Base-by-base conservation (phyloP, 805 yeast species). In the Kuraishia ogatae region DNA sequence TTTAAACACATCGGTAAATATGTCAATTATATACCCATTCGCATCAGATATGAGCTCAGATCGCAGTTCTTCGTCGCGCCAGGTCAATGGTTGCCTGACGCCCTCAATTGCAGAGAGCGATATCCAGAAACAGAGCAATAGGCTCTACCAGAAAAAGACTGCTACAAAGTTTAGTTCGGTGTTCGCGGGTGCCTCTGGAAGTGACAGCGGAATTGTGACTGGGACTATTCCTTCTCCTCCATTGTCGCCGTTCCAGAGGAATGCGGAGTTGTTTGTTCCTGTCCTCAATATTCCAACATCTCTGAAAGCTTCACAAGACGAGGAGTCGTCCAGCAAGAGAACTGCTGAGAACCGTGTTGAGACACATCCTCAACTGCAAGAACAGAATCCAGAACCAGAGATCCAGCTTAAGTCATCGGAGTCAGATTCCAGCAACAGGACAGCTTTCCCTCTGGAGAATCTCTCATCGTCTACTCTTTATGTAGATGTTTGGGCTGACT, bases 401-500 rank as follows among this genome's bases (percentile, higher is more conserved):
- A 13, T 17, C 13, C 43, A 35, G 43, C 4, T 11, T 17, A 35
- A 35, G 43, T 35, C 43, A 35, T 35, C 13, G 43, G n/a, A 35
- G 43, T 35, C 43, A 35, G 13, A 35, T 35, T 8, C 23, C 47
- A 13, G 39, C 23, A 39, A 19, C 53, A 13, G 20, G 17, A 20
- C 19, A 15, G 48, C 26, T 21, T 82, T 79, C 67, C 83, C 82
- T 55, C 59, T 82, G 50, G 80, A 79, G 55, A 72, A 76, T 60
- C 71, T 69, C 60, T 56, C 57, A 2, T 71, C 73, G 53, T 75
- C 76, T 59, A 71, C 74, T 48, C 66, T 84, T 58, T 76, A 72
- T 43, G 71, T 84, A 55, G 74, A 76, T 60, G 81, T 87, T 4
- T 82, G 83, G 80, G 58, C 66, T 10, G 73, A 72, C 49, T 62